Evolutionary conservation across 768 basidiomycete species (phyloP), one percentile per base, ranked within the genome.

Genomic region (Lentinula sp.): DNA sequence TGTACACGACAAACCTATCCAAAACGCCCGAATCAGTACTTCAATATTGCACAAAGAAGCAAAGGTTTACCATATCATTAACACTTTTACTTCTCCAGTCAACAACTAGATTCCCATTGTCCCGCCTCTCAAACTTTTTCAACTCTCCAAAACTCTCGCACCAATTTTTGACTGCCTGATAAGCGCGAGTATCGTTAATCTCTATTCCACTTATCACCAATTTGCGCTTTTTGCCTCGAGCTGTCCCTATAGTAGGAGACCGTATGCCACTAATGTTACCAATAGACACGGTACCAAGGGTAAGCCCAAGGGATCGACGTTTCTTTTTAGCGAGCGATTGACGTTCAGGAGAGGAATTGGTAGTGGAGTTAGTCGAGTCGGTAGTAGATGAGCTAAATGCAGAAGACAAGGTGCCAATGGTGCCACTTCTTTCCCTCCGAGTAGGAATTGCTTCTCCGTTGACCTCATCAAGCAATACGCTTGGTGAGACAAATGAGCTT

Each of bases 11-110:
- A 76, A n/a, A 75, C 74, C 75, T 76, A 61, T 16, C 57, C 34
- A 60, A 16, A 59, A 18, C 4, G 43, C 42, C 32, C n/a, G 37
- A 39, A 63, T 23, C 59, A 43, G 51, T 18, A 28, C 40, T 18
- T 48, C 40, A 34, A 56, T 35, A 32, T 35, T 11, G 39, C 35
- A 10, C 3, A n/a, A 57, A 61, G 3, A 52, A 54, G 4, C 15
- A 23, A 8, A 6, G 37, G 72, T 72, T 66, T 62, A 76, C 76
- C 37, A 68, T 73, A 42, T 78, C 76, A 61, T 72, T 75, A 37
- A 78, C 74, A 49, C 70, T 74, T 61, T 68, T 67, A 61, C 74
- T 75, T 59, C 69, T 70, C 62, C 74, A 78, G 60, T 76, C 73
- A 45, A 78, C 71, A 48, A 70, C 66, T 54, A 76, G 48, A 50